A percentile compares a stretch with the other conserved stretches of the same genome.
These are phyloP conservation scores for Tetrastigma voinierianum DNA, from an alignment of 164 flowering plant genomes.

Conservation along the genomic window DNA sequence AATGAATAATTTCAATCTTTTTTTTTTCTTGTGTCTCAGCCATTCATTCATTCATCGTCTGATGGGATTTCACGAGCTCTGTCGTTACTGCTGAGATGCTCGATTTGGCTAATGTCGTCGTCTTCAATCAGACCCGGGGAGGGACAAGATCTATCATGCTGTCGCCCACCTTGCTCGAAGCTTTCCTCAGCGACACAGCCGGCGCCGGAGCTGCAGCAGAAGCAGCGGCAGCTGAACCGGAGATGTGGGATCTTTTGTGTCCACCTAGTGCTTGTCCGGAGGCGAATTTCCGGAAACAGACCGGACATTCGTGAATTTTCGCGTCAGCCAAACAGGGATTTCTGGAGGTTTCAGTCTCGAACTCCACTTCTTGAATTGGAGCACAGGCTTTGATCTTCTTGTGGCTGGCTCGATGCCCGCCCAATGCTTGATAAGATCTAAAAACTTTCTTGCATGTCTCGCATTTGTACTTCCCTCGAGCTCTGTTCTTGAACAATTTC, in stretches of 20 bases:
- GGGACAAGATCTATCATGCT: constrained; percentile 76
- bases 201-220: background rate
- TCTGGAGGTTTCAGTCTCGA: constrained; percentile 13
- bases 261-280: constrained; percentile 97
- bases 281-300: constrained; percentile 65
- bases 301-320: constrained; percentile 69
- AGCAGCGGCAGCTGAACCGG: constrained; percentile 14
- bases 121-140: constrained; percentile 77
- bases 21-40: background rate
- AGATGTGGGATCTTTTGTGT: constrained; percentile 76
- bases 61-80: constrained; percentile 9
- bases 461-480: constrained; percentile 56
- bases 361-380: constrained; percentile 3
- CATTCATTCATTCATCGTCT: constrained; percentile 10
- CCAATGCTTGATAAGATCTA: constrained; percentile 79
- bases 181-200: too few relatives aligned
- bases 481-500: constrained; percentile 8
- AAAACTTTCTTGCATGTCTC: constrained; percentile 77
- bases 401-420: constrained; percentile 92
- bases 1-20: too few relatives aligned
- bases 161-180: constrained; percentile 23
- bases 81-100: constrained; percentile 47
- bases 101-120: constrained; percentile 53
- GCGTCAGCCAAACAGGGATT: constrained; percentile 15
- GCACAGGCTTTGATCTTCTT: constrained; percentile 47